Evolutionary conservation across 768 basidiomycete species (phyloP).

Genomic region (Boletus subparvulus): DNA sequence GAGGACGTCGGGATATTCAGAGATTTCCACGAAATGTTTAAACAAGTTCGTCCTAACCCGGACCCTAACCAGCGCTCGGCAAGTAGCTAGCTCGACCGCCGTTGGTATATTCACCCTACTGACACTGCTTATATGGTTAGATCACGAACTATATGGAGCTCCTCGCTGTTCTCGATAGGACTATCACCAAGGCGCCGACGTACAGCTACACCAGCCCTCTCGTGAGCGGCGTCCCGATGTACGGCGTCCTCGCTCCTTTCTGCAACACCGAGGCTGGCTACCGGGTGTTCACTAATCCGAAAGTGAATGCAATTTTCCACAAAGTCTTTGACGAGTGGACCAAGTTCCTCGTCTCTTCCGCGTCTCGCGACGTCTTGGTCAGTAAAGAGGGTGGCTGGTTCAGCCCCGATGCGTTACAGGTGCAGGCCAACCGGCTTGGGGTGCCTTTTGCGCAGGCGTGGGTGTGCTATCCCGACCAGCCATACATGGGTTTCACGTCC

Average conservation of each 20-base stretch:
- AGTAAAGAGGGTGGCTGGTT: conserved; percentile 48
- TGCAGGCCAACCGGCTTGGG: conserved; percentile 11
- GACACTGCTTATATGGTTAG: background rate
- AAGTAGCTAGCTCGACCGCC: background rate
- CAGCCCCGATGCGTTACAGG: conserved; percentile 31
- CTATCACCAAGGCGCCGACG: conserved; percentile 16
- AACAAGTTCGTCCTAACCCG: conserved; percentile 10
- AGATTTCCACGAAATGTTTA: conserved; percentile 25
- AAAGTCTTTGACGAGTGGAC: conserved; percentile 52
- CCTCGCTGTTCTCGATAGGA: conserved; percentile 12
- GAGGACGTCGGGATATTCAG: conserved; percentile 16
- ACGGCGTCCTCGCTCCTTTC: conserved; percentile 23
- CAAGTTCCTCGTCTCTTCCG: conserved; percentile 42
- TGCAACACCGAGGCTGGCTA: conserved; percentile 23
- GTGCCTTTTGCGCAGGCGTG: conserved; percentile 40
- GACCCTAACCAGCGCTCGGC: background rate
- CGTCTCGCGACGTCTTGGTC: conserved; percentile 44
- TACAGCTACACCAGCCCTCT: conserved; percentile 22
- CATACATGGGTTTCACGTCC: conserved; percentile 46
- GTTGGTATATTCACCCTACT: background rate
- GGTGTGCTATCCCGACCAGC: conserved; percentile 39
- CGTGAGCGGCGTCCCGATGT: conserved; percentile 24
- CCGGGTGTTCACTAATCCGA: conserved; percentile 29
- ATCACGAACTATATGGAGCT: conserved; percentile 3
- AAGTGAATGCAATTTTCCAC: conserved; percentile 48